A percentile compares a stretch with the other conserved stretches of the same genome.
Evolutionary conservation across 495 filamentous ascomycete genomes (phyloP).

Genomic region (Xanthoparmelia taractica): DNA sequence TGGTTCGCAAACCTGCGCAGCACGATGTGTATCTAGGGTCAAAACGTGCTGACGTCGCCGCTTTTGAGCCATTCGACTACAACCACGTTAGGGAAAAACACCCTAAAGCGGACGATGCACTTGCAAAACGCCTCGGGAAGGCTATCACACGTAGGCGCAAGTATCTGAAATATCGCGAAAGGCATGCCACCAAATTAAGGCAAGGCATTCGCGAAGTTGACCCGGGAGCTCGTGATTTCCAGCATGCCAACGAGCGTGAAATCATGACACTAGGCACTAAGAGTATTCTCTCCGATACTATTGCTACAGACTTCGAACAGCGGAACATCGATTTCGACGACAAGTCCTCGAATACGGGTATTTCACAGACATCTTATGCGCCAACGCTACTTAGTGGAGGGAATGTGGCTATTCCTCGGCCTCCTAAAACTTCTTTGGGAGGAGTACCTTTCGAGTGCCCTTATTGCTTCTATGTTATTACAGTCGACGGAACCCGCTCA

Average conservation of each 20-base stretch:
- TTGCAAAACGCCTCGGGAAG: slow-evolving; percentile 35
- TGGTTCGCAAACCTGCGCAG: slow-evolving; percentile 28
- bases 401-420: slow-evolving; percentile 12
- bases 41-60: slow-evolving; percentile 24
- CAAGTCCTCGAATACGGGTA: neutral
- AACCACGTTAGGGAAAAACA: slow-evolving; percentile 28
- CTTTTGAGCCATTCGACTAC: slow-evolving; percentile 27
- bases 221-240: neutral
- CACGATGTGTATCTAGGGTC: slow-evolving; percentile 30
- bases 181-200: slow-evolving; percentile 34
- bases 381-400: slow-evolving; percentile 13
- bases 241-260: neutral
- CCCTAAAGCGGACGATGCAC: slow-evolving; percentile 21
- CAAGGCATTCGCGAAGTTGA: slow-evolving; percentile 12
- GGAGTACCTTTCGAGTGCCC: slow-evolving; percentile 18
- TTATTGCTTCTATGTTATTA: slow-evolving; percentile 17
- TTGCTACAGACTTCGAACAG: neutral
- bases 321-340: neutral
- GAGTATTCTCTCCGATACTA: neutral
- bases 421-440: slow-evolving; percentile 1
- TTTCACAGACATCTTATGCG: slow-evolving; percentile 18
- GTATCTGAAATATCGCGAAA: slow-evolving; percentile 37
- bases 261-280: neutral
- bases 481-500: neutral
- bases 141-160: slow-evolving; percentile 37